Evolutionary conservation across 345 rosid species (phyloP), one percentile per base, ranked within the genome.

Genomic region (Heritiera littoralis): DNA sequence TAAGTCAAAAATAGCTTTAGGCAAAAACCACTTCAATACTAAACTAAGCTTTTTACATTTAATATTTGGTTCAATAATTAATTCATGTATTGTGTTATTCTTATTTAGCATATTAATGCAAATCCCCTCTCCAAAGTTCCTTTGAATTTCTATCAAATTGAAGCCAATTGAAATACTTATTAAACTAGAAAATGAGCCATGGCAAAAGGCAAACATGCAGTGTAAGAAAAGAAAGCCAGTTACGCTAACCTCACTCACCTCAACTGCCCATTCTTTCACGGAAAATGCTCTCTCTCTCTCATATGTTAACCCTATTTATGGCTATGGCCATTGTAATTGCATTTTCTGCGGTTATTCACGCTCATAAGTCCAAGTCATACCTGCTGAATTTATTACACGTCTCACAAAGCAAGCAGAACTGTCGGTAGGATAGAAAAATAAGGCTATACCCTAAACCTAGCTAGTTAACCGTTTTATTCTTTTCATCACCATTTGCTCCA

Each of bases 251-350:
- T 51, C 55, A 13, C 17, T 13, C 55, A 51, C 15, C 55, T 51
- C 17, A 51, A 51, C 55, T 13, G 55, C 55, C 55, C 55, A 51
- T 5, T 32, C 13, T 13, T 79, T 61, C 72, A 63, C 65, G 77
- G 63, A 43, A 69, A 46, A 48, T 35, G 9, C 80, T 60, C 20
- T 65, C 6, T 48, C 13, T 35, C 38, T 32, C 18, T 4, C 1
- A 4, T 30, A 9, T 61, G 14, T 30, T 23, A 23, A 23, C 28
- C 28, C 28, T 23, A 23, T 23, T 23, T 23, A 23, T 23, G 28
- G 28, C 28, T 7, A 8, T 61, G 45, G 54, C 45, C 20, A 28
- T 18, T 35, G 18, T 49, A 46, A 23, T 23, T 23, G 28, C 28
- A 23, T 23, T 23, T 8, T 78, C 15, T 60, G 59, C 64, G 14